phyloP scores from a whole-genome alignment of 768 basidiomycete genomes.

The Infundibulicybe gibba region DNA sequence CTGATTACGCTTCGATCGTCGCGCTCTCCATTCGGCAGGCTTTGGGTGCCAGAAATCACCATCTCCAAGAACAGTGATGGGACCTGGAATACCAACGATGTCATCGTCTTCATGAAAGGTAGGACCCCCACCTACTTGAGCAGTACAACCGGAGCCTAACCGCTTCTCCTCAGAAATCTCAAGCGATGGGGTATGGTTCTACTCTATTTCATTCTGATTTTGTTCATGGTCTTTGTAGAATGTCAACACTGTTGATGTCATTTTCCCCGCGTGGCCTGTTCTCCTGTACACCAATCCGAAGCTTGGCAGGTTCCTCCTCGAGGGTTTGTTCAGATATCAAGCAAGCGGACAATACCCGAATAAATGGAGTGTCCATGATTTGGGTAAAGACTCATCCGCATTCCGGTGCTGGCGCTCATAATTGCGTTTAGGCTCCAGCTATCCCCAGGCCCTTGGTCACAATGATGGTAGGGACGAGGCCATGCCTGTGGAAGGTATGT shows the following conservation, averaged over 20 bases:
- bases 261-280: conserved; percentile 44
- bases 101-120: conserved; percentile 55
- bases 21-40: conserved; percentile 52
- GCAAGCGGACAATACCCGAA: conserved; percentile 62
- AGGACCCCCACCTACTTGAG: background rate
- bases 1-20: conserved; percentile 43
- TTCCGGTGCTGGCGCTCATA: background rate
- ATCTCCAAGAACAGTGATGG: conserved; percentile 41
- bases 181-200: conserved; percentile 43
- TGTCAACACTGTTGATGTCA: conserved; percentile 49
- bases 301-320: conserved; percentile 52
- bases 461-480: conserved; percentile 43
- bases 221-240: conserved; percentile 21
- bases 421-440: conserved; percentile 22
- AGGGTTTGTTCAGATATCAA: conserved; percentile 62
- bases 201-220: background rate
- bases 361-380: conserved; percentile 58
- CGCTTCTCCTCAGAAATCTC: conserved; percentile 40
- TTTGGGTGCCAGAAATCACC: conserved; percentile 48
- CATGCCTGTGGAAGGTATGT: conserved; percentile 46
- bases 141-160: background rate
- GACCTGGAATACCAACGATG: conserved; percentile 43
- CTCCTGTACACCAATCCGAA: conserved; percentile 49
- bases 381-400: conserved; percentile 34
- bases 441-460: conserved; percentile 36